Evolutionary conservation across 78 protist species (phyloP).

Genomic region (Dictyostelium citrinum): DNA sequence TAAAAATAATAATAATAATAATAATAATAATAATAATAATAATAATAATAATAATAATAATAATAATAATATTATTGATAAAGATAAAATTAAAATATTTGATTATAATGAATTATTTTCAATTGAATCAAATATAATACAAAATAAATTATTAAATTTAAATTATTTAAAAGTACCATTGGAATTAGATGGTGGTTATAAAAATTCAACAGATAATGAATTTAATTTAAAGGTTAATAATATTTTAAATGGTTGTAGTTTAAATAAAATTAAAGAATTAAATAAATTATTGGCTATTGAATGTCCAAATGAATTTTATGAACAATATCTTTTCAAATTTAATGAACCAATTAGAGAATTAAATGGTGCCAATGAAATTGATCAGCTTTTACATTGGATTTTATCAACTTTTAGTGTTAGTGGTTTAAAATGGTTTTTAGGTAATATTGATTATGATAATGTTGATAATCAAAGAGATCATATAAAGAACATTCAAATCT

Average conservation of each 20-base stretch:
- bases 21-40: no score
- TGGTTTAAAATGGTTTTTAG: neutral
- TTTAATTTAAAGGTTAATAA: neutral
- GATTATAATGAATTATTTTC: neutral
- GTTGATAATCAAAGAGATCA: neutral
- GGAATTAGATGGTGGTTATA: neutral
- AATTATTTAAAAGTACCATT: neutral
- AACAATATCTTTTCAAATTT: neutral
- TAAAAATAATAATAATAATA: no score
- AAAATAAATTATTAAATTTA: neutral
- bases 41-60: no score
- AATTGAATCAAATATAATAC: neutral
- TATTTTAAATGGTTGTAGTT: neutral
- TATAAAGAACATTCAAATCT: neutral
- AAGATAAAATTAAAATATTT: neutral
- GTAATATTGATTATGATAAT: neutral
- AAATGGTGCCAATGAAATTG: neutral
- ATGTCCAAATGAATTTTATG: neutral
- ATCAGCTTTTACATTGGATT: neutral
- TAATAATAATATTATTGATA: no score
- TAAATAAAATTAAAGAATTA: neutral
- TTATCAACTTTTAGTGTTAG: neutral
- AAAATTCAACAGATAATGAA: neutral
- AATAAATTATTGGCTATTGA: neutral
- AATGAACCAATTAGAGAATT: neutral